phyloP scores from a whole-genome alignment of 192 early-diverging fungal species.

The Jimgerdemannia flammicorona region DNA sequence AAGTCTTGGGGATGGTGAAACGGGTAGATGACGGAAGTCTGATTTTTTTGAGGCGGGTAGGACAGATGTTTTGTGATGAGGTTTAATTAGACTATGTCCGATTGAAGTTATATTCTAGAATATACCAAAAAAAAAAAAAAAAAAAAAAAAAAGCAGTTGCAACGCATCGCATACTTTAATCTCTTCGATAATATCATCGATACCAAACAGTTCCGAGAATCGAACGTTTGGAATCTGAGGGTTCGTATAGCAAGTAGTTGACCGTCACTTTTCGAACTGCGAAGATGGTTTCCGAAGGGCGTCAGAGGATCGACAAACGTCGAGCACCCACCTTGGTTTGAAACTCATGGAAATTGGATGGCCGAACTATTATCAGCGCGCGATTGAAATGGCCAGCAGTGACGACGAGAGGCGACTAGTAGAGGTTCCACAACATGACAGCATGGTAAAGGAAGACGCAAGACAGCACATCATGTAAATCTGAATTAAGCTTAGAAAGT shows the following conservation, averaged over 20 bases:
- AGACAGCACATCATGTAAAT: too few relatives aligned
- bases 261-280: too few relatives aligned
- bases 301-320: background rate
- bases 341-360: slow-evolving; percentile 54
- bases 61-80: too few relatives aligned
- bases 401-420: background rate
- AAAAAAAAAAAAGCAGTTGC: background rate
- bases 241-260: too few relatives aligned
- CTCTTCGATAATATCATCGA: slow-evolving; percentile 61
- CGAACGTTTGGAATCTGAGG: slow-evolving; percentile 52
- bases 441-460: too few relatives aligned
- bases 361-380: slow-evolving; percentile 42
- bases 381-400: slow-evolving; percentile 34
- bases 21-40: slow-evolving; percentile 52
- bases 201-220: slow-evolving; percentile 76
- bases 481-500: too few relatives aligned
- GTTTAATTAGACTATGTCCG: too few relatives aligned
- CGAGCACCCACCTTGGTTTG: slow-evolving; percentile 30
- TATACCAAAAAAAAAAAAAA: too few relatives aligned
- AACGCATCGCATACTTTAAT: slow-evolving; percentile 46
- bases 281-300: too few relatives aligned
- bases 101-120: too few relatives aligned
- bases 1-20: slow-evolving; percentile 48
- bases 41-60: too few relatives aligned
- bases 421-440: background rate